Percentiles rank a stretch among this genome's conserved stretches.
Conservation (phyloP, 2,329 filamentous ascomycete species). For the Myriosclerotinia scirpicola region DNA sequence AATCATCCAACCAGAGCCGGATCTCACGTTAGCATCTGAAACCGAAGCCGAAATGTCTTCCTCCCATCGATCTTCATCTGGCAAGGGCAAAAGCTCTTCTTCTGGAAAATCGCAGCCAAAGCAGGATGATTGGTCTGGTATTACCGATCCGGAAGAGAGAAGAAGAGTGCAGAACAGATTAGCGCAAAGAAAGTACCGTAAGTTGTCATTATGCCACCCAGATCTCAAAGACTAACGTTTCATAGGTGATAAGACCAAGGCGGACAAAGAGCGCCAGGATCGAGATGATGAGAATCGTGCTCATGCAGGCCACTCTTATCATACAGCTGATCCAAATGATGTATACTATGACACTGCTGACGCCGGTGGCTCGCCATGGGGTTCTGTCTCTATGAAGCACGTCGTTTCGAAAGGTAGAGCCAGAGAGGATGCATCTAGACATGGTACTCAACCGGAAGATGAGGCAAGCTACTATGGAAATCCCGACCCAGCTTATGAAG, state of each 20-base stretch:
- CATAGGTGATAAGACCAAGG: constrained; percentile 67
- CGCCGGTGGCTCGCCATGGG: constrained; percentile 70
- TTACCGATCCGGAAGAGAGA: constrained; percentile 69
- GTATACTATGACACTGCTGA: constrained; percentile 51
- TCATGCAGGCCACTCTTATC: constrained; percentile 64
- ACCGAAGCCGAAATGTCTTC: constrained; percentile 39
- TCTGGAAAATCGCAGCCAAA: constrained; percentile 45
- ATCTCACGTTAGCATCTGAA: constrained; percentile 32
- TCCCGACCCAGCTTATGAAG: constrained; percentile 29
- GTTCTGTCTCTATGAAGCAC: constrained; percentile 61
- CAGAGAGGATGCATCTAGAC: constrained; percentile 47
- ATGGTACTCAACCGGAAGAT: constrained; percentile 40
- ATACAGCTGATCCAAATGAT: constrained; percentile 58
- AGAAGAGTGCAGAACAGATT: constrained; percentile 75
- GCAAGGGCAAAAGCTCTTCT: constrained; percentile 31
- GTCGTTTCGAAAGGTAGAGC: constrained; percentile 47
- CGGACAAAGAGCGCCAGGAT: constrained; percentile 64
- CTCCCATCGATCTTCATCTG: constrained; percentile 35
- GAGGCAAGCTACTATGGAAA: constrained; percentile 32
- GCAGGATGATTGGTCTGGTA: constrained; percentile 65
- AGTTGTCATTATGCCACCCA: constrained; percentile 40
- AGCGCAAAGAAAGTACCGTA: constrained; percentile 75
- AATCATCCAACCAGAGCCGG: constrained; percentile 24
- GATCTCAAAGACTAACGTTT: constrained; percentile 20
- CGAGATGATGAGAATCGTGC: constrained; percentile 63